Base-by-base conservation (phyloP, 805 yeast genomes). In the Zygoascus ofunaensis region DNA sequence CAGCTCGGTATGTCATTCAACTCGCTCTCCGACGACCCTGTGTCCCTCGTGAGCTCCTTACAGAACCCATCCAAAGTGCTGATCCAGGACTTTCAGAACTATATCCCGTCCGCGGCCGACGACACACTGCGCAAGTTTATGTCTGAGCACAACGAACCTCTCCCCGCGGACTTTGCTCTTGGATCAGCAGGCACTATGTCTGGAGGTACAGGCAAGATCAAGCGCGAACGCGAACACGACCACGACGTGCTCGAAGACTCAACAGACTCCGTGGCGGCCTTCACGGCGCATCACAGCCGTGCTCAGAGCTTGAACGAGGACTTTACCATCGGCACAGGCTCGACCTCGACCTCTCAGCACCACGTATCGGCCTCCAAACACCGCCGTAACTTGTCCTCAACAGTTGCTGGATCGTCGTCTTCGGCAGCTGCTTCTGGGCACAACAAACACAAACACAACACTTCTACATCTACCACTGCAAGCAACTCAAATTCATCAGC, bases 401-500 rank as follows among this genome's bases (percentile, higher is more conserved):
- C n/a, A n/a, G n/a, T n/a, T n/a, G n/a, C n/a, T n/a, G n/a, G n/a
- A n/a, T n/a, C n/a, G n/a, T n/a, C n/a, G n/a, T n/a, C n/a, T n/a
- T n/a, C n/a, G n/a, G n/a, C n/a, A n/a, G n/a, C n/a, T n/a, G 32
- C 32, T 10, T 26, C 8, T 26, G 32, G 32, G 32, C 32, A 10
- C 32, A 8, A 14, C 8, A 34, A 15, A 30, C 37, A 30, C 18
- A 23, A 19, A 18, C 26, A 32, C 12, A 22, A 37, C 18, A 14
- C 39, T 10, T 36, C 39, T 20, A 21, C 24, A 17, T 15, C 24
- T 7, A 17, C 39, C 8, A 36, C n/a, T 4, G 14, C 39, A 10
- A 21, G 21, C 7, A 4, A 17, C 4, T 22, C 12, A 10, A 30
- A 40, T 17, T 21, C 45, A 8, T 30, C 34, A 15, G 62, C 63